These are phyloP conservation scores for Globisporangium carolinianum DNA, from an alignment of 352 stramenopile genomes.

Conservation along the genomic window DNA sequence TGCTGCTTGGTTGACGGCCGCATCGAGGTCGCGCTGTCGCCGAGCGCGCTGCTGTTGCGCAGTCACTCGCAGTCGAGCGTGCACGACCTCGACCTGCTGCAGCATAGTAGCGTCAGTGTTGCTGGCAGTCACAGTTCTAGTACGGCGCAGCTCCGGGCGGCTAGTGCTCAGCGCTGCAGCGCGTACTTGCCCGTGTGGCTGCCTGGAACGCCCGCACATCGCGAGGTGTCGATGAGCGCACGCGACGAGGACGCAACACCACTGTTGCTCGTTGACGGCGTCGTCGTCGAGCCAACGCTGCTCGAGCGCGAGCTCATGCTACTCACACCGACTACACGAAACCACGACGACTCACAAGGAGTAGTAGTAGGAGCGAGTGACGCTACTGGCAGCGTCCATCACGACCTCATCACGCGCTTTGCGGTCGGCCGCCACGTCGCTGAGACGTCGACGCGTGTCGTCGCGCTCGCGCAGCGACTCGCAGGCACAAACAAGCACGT, in stretches of 20 bases:
- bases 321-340: neutral
- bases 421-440: slow-evolving; percentile 26
- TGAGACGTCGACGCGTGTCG: slow-evolving; percentile 27
- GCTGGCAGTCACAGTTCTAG: neutral
- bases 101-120: no score
- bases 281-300: slow-evolving; percentile 47
- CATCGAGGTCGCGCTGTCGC: slow-evolving; percentile 40
- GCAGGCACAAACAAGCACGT: slow-evolving; percentile 20
- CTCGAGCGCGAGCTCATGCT: slow-evolving; percentile 60
- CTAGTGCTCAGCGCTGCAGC: slow-evolving; percentile 32
- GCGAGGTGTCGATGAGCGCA: slow-evolving; percentile 55
- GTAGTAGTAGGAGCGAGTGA: neutral
- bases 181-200: slow-evolving; percentile 59
- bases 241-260: slow-evolving; percentile 44
- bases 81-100: neutral
- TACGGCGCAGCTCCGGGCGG: neutral
- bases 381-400: neutral
- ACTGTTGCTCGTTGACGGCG: slow-evolving; percentile 41
- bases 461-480: slow-evolving; percentile 35
- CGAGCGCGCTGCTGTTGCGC: slow-evolving; percentile 35
- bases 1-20: slow-evolving; percentile 29
- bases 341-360: neutral
- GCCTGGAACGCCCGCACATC: slow-evolving; percentile 37
- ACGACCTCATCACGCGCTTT: slow-evolving; percentile 33
- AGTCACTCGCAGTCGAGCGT: neutral